phyloP scores from a whole-genome alignment of 2,329 filamentous ascomycete species.

The Penicillium sp. region DNA sequence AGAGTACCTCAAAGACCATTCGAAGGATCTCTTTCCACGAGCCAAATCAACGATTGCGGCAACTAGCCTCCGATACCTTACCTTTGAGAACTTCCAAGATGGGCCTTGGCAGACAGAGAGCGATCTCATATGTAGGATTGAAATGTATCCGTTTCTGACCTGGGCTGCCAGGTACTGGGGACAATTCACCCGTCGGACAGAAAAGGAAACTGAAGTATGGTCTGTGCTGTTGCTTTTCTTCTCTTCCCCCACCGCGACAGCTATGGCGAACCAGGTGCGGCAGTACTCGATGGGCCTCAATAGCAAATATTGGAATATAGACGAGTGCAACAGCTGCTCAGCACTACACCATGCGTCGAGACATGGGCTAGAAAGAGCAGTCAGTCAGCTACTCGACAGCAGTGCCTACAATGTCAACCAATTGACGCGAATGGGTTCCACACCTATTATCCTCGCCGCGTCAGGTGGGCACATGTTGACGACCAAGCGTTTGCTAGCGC shows the following conservation, averaged over 20 bases:
- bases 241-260: neutral
- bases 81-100: neutral
- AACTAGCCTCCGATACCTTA: neutral
- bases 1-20: conserved; percentile 13
- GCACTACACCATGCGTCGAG: neutral
- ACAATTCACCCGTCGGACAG: neutral
- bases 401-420: neutral
- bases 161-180: neutral
- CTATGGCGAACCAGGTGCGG: neutral
- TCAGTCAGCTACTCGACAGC: neutral
- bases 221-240: neutral
- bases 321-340: neutral
- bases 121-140: neutral
- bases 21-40: conserved; percentile 4
- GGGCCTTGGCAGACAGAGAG: neutral
- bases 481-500: neutral
- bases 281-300: neutral
- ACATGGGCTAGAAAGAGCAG: neutral
- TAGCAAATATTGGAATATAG: neutral
- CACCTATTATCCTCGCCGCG: neutral
- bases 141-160: neutral
- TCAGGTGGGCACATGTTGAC: neutral
- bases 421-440: neutral
- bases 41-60: neutral
- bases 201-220: neutral